Evolutionary conservation across 768 basidiomycete genomes (phyloP).

Genomic region (Boletus bicolor): DNA sequence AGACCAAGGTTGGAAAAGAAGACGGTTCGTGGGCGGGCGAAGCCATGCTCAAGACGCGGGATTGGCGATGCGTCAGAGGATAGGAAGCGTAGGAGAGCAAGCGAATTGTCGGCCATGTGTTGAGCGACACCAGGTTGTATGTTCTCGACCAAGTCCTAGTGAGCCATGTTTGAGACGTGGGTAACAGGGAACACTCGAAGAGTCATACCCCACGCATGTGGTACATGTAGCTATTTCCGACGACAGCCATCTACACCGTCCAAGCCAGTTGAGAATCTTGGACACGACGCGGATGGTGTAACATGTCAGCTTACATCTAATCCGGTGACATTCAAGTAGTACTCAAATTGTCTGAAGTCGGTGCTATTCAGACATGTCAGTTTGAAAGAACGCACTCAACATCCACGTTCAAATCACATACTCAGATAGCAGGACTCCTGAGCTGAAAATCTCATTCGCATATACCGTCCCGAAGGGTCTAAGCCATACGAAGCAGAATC

Average conservation of each 20-base stretch:
- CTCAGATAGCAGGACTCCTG: slow-evolving; percentile 89
- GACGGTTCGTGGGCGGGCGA: slow-evolving; percentile 57
- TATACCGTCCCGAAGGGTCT: slow-evolving; percentile 87
- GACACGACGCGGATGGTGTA: background rate
- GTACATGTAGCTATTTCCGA: slow-evolving; percentile 91
- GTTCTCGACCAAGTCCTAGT: slow-evolving; percentile 71
- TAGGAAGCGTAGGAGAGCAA: slow-evolving; percentile 74
- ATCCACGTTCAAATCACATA: slow-evolving; percentile 33
- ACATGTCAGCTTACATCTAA: slow-evolving; percentile 63
- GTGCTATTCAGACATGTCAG: slow-evolving; percentile 50
- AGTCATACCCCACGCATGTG: slow-evolving; percentile 80
- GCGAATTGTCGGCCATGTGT: slow-evolving; percentile 88
- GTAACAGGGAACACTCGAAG: background rate
- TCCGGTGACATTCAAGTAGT: slow-evolving; percentile 87
- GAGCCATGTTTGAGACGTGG: background rate
- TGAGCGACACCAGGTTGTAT: slow-evolving; percentile 82
- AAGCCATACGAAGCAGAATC: background rate
- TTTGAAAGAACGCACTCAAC: slow-evolving; percentile 5
- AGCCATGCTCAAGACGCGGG: slow-evolving; percentile 54
- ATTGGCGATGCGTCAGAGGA: slow-evolving; percentile 68
- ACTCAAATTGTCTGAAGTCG: slow-evolving; percentile 91
- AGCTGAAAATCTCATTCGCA: slow-evolving; percentile 90
- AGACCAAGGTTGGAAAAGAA: slow-evolving; percentile 72
- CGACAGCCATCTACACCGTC: slow-evolving; percentile 72
- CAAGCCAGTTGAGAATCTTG: background rate